Conservation (phyloP, 192 early-diverging fungal genomes). For the Mortierella antarctica region DNA sequence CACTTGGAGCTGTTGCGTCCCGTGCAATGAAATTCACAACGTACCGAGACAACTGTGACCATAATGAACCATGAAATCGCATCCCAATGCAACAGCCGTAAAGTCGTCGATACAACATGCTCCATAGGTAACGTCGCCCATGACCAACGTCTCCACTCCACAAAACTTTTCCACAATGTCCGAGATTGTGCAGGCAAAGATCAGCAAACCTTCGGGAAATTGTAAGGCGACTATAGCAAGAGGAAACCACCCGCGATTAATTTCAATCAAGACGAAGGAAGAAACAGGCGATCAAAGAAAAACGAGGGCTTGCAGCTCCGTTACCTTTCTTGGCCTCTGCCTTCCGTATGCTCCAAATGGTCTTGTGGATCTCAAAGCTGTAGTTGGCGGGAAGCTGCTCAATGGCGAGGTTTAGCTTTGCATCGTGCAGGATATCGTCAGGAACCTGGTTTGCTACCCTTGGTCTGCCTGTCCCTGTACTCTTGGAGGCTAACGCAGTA, state of each 20-base stretch:
- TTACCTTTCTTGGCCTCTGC: conserved; percentile 78
- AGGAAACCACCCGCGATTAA: not conserved
- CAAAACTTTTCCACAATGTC: conserved; percentile 94
- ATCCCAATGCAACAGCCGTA: conserved; percentile 89
- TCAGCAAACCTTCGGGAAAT: conserved; percentile 96
- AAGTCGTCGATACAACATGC: conserved; percentile 99
- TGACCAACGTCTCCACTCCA: conserved; percentile 90
- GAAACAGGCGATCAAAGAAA: not conserved
- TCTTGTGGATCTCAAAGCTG: conserved; percentile 99
- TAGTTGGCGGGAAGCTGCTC: conserved; percentile 92
- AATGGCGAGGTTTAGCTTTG: conserved; percentile 85
- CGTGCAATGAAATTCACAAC: conserved; percentile 1
- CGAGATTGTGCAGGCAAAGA: conserved; percentile 92
- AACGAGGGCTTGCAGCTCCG: not conserved
- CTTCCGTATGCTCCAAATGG: conserved; percentile 87
- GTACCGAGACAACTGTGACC: conserved; percentile 94
- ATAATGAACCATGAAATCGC: conserved; percentile 99
- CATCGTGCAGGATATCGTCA: conserved; percentile 84
- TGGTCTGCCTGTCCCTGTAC: conserved; percentile 12
- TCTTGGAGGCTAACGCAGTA: conserved; percentile 31
- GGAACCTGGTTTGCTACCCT: conserved; percentile 84
- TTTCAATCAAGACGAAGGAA: not conserved
- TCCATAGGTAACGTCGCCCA: conserved; percentile 99
- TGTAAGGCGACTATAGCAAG: conserved; percentile 83
- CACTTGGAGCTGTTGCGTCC: too few species aligned